Percentiles rank a stretch among this genome's conserved stretches.
Conservation (phyloP, 2,329 filamentous ascomycete species). For the Aspergillus sp. region DNA sequence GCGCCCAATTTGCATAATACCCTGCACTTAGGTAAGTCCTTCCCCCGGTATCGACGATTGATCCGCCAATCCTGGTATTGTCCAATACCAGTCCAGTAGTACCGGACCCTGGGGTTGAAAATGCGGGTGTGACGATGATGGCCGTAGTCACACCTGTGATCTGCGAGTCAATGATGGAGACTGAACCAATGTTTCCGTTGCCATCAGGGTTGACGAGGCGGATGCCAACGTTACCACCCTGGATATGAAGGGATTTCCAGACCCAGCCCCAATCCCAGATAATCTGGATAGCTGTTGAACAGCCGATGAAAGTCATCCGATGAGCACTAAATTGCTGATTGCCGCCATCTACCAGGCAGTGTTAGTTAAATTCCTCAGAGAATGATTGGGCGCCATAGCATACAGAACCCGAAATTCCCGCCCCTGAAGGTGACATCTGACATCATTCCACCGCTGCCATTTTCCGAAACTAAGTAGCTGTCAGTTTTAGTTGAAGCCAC, state of each 20-base stretch:
- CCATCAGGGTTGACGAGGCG: constrained; percentile 45
- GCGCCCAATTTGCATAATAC: constrained; percentile 8
- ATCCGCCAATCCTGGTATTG: constrained; percentile 10
- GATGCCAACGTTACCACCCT: constrained; percentile 49
- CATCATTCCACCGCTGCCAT: constrained; percentile 61
- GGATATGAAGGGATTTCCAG: constrained; percentile 52
- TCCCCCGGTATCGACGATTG: constrained; percentile 8
- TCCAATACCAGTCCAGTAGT: constrained; percentile 12
- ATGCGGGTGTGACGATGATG: constrained; percentile 1
- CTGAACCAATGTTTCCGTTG: constrained; percentile 54
- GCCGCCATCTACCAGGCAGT: constrained; percentile 44
- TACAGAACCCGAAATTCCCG: constrained; percentile 49
- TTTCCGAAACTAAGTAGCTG: constrained; percentile 24
- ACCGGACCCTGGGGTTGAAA: constrained; percentile 6
- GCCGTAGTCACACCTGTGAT: constrained; percentile 7
- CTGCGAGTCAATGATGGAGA: constrained; percentile 59
- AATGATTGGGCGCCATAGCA: neutral
- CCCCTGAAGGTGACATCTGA: constrained; percentile 63
- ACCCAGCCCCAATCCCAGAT: constrained; percentile 64
- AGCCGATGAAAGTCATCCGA: constrained; percentile 56
- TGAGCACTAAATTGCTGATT: constrained; percentile 66
- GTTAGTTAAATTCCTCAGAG: neutral
- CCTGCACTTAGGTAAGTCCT: constrained; percentile 1
- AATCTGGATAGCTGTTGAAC: constrained; percentile 57
- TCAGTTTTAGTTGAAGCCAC: neutral